Conservation (phyloP, 495 filamentous ascomycete species). For the Hypoxylon fragiforme region DNA sequence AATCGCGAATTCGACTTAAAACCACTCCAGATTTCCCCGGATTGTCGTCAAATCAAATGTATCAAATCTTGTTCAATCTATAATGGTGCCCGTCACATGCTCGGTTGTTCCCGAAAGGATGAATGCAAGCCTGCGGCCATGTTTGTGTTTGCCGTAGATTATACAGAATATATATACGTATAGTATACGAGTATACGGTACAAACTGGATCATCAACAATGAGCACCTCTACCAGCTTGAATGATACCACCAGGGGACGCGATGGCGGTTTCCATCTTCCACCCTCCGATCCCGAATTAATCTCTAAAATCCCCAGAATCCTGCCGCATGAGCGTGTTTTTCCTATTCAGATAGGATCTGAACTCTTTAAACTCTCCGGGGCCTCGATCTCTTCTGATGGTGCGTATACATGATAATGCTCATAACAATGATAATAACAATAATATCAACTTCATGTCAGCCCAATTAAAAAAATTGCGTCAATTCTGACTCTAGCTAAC, state of each 20-base stretch:
- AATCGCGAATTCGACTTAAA: conserved; percentile 2
- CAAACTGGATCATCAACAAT: conserved; percentile 25
- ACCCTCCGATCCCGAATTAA: conserved; percentile 34
- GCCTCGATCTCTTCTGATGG: conserved; percentile 94
- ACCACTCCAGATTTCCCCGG: neutral
- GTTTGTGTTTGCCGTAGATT: neutral
- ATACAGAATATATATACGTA: too few species aligned
- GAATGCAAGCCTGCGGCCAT: neutral
- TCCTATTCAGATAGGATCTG: conserved; percentile 89
- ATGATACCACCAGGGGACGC: conserved; percentile 36
- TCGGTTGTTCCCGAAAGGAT: conserved; percentile 29
- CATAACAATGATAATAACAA: neutral
- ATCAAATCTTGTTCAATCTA: conserved; percentile 4
- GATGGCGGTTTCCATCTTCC: conserved; percentile 29
- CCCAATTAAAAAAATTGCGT: neutral
- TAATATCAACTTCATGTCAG: neutral
- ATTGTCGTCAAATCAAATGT: too few species aligned
- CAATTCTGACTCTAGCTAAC: conserved; percentile 20
- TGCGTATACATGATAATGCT: conserved; percentile 62
- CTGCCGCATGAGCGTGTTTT: conserved; percentile 74
- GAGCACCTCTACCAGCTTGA: conserved; percentile 34
- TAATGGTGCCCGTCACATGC: conserved; percentile 13
- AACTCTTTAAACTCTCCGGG: conserved; percentile 91
- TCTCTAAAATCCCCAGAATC: conserved; percentile 58
- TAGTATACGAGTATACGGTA: too few species aligned